Evolutionary conservation across 495 filamentous ascomycete genomes (phyloP).

Genomic region (Aspergillus nanangensis): DNA sequence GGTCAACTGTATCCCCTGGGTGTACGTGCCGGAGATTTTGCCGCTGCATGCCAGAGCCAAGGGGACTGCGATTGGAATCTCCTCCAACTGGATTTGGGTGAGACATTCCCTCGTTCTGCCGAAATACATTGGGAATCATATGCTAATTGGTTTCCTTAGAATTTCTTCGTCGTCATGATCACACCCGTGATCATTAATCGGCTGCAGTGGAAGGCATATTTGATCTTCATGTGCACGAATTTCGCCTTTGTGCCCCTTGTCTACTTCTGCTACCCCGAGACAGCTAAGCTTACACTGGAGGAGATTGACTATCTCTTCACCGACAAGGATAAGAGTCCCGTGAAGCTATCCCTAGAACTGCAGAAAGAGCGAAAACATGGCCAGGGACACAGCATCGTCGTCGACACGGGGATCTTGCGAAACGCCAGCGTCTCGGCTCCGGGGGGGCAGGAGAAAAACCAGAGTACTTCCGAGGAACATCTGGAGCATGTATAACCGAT

Average conservation of each 20-base stretch:
- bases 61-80: conserved; percentile 38
- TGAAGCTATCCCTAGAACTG: conserved; percentile 12
- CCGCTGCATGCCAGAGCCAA: conserved; percentile 38
- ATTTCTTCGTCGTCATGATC: conserved; percentile 58
- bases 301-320: conserved; percentile 32
- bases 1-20: conserved; percentile 45
- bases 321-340: conserved; percentile 9
- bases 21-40: conserved; percentile 42
- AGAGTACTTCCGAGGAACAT: background rate
- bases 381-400: background rate
- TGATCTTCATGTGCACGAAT: conserved; percentile 58
- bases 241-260: conserved; percentile 39
- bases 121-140: background rate
- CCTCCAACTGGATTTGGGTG: conserved; percentile 40
- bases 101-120: conserved; percentile 1
- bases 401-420: background rate
- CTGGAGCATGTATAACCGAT: background rate
- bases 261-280: conserved; percentile 43
- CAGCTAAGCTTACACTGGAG: conserved; percentile 39
- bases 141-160: conserved; percentile 15
- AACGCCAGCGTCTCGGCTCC: background rate
- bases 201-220: conserved; percentile 54
- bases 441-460: background rate
- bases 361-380: conserved; percentile 10
- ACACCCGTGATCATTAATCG: conserved; percentile 51